These are phyloP conservation scores for Boletales sp. DNA, from an alignment of 768 basidiomycete genomes.

Conservation along the genomic window DNA sequence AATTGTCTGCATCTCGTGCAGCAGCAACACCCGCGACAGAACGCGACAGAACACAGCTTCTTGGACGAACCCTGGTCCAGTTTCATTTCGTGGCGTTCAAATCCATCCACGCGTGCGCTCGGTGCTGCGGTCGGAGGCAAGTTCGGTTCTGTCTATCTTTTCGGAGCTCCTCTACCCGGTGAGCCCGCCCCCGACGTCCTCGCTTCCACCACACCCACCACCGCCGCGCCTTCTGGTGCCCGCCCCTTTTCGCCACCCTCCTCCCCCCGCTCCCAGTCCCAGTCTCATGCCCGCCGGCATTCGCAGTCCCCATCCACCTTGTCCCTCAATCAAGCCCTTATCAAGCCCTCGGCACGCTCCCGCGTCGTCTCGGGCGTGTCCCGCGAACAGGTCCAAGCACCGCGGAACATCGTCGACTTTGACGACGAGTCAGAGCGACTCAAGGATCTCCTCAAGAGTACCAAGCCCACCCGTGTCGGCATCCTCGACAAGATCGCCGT, in stretches of 20 bases:
- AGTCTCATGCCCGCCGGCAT: slow-evolving; percentile 21
- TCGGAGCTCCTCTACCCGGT: slow-evolving; percentile 23
- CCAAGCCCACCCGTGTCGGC: slow-evolving; percentile 30
- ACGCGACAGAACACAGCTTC: slow-evolving; percentile 23
- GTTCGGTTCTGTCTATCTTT: slow-evolving; percentile 26
- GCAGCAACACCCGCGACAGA: slow-evolving; percentile 5
- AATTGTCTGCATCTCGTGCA: slow-evolving; percentile 9
- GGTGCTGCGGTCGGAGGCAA: slow-evolving; percentile 20
- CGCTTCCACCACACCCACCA: slow-evolving; percentile 1
- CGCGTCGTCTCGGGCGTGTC: slow-evolving; percentile 71
- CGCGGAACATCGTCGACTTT: slow-evolving; percentile 76
- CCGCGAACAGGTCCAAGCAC: slow-evolving; percentile 67
- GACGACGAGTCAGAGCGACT: slow-evolving; percentile 78
- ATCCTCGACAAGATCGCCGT: slow-evolving; percentile 27
- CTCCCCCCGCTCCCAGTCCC: slow-evolving; percentile 15
- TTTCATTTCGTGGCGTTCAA: slow-evolving; percentile 16
- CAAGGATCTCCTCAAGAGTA: slow-evolving; percentile 67
- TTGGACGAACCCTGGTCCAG: slow-evolving; percentile 16
- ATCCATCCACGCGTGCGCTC: background rate
- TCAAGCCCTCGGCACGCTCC: slow-evolving; percentile 53
- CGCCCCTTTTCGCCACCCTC: slow-evolving; percentile 18
- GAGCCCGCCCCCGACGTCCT: slow-evolving; percentile 10
- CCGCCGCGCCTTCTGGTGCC: slow-evolving; percentile 3
- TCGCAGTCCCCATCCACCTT: slow-evolving; percentile 39
- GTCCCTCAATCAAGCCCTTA: slow-evolving; percentile 40